Base-by-base conservation (phyloP, 495 filamentous ascomycete species). In the Penicillium desertorum region DNA sequence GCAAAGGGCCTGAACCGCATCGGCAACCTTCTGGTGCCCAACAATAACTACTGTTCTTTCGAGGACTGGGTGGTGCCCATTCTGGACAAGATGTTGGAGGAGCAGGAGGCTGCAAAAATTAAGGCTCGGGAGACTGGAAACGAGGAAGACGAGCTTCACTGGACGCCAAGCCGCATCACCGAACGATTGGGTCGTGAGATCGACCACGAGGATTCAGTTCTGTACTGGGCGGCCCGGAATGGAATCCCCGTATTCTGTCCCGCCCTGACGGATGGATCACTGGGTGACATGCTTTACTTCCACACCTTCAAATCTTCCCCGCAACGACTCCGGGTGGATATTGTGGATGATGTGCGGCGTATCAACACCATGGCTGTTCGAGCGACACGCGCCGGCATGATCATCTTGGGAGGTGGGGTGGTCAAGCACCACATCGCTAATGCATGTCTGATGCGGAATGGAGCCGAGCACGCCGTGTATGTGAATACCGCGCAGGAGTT, bases 401-500 rank as follows among this genome's bases (percentile, higher is more conserved):
- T 98, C 58, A 91, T 98, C 50, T 78, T 98, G 1, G 94, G 95
- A 1, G 94, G 93, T 2, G 94, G 94, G 0, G 71, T 98, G 10
- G 81, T 98, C 54, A 98, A 98, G 75, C 94, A 98, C 64, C 94
- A 98, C 65, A 98, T 98, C 62, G 91, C 93, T 27, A 98, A 98
- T 68, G 94, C 95, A 3, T 94, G 89, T 64, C 67, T 98, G 63
- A 98, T 98, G 94, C 82, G 94, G 17, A 97, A 98, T 61, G 95
- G 94, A 0, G 94, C 94, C 10, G 94, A 98, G 70, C 90, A 87
- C 60, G 95, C 94, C 4, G 95, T 98, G 11, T 98, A 96, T 66
- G 87, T 98, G 64, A 98, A 98, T 70, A 97, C 95, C 2, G 94
- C 83, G 0, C 89, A 94, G 71, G 95, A 98, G 68, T 98, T 96